Evolutionary conservation across 2,329 filamentous ascomycete species (phyloP), one percentile per base, ranked within the genome.

Genomic region (Cordyceps javanica): DNA sequence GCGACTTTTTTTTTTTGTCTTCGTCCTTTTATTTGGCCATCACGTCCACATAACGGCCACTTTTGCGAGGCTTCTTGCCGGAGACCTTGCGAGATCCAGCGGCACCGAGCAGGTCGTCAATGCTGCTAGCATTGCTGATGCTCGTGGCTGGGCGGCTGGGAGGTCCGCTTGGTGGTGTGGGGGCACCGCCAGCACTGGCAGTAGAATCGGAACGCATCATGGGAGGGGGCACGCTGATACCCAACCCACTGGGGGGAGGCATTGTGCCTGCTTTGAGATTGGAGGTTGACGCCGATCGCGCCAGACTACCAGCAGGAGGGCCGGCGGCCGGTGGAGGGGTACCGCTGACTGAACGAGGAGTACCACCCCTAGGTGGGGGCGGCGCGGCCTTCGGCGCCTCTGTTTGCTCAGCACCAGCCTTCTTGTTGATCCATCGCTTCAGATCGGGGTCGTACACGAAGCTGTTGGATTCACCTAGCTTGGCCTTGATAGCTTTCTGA

Each of bases 381-480:
- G 93, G 89, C 0, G 91, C 86, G 1, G 86, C 85, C 48, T 81
- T 77, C 62, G 84, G 81, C 3, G 82, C 76, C 26, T 80, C 76
- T 9, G 75, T 75, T 44, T 82, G 82, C 56, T 88, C 86, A 8
- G 83, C 81, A 13, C 87, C 87, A 11, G 85, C 84, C 70, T 96
- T 97, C 78, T 97, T 97, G 77, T 99, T 97, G 70, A 99, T 81
- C 95, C 95, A 99, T 70, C 94, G 91, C 77, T 96, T 95, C 54
- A 96, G 82, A n/a, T 97, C 90, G 2, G 91, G 89, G 68, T 99
- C 94, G 67, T 94, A 99, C 64, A 93, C 88, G 72, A 99, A 97
- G 46, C 86, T 91, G 71, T 85, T 96, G 68, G 94, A 85, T 72
- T 99, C 95, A 60, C 93, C 95, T 9, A 99, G 82, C 68, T 99